phyloP scores from a whole-genome alignment of 768 basidiomycete species.

The Mycena rosella region DNA sequence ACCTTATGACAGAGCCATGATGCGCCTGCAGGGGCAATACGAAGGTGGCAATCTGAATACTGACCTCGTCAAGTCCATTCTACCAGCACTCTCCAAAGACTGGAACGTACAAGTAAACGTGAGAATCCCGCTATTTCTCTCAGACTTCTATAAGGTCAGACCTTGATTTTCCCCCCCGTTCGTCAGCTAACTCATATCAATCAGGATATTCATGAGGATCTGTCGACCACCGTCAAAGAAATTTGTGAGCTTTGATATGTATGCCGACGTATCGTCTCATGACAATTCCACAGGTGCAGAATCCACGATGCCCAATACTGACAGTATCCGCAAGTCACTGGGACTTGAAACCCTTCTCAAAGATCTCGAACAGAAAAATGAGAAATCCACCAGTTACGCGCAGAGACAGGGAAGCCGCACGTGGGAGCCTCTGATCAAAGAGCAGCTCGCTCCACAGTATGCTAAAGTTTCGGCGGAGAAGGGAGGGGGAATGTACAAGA shows the following conservation, averaged over 20 bases:
- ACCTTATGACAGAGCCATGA: slow-evolving; percentile 25
- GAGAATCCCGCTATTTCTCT: not conserved
- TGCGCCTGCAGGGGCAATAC: slow-evolving; percentile 26
- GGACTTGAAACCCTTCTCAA: slow-evolving; percentile 13
- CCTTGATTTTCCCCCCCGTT: not conserved
- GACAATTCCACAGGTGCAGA: not conserved
- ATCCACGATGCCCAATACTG: not conserved
- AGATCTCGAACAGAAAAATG: not conserved
- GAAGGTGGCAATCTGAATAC: slow-evolving; percentile 23
- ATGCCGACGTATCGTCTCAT: not conserved
- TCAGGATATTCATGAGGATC: not conserved
- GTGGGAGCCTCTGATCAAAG: slow-evolving; percentile 27
- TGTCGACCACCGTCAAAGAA: not conserved
- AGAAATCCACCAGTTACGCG: not conserved
- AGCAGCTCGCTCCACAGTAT: slow-evolving; percentile 20
- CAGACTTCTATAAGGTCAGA: not conserved
- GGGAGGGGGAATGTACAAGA: slow-evolving; percentile 33
- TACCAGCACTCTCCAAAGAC: not conserved
- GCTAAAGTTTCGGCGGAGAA: slow-evolving; percentile 8
- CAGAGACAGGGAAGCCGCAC: slow-evolving; percentile 27
- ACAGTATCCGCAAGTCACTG: slow-evolving; percentile 5
- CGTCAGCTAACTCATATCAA: not conserved
- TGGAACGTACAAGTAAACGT: slow-evolving; percentile 5
- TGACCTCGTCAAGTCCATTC: slow-evolving; percentile 13
- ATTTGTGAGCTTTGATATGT: slow-evolving; percentile 1